Conservation (phyloP, 352 stramenopile genomes). For the Pythium biforme region DNA sequence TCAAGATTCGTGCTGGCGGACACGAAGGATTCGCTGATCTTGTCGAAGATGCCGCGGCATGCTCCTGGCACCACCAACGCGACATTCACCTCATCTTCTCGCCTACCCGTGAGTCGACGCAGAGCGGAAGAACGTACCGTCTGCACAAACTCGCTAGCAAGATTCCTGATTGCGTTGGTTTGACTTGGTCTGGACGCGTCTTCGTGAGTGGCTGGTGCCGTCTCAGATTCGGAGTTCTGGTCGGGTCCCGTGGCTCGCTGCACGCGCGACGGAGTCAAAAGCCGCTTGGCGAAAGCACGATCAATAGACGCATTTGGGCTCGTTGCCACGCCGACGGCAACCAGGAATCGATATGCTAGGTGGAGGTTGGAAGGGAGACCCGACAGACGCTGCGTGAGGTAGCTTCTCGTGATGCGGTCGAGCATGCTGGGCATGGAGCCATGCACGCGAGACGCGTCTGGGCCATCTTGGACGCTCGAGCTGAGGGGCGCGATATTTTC, state of each 20-base stretch:
- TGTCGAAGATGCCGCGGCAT: background rate
- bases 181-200: background rate
- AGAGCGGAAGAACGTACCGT: background rate
- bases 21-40: background rate
- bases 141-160: background rate
- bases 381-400: background rate
- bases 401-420: slow-evolving; percentile 1
- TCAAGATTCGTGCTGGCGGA: background rate
- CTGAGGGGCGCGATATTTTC: background rate
- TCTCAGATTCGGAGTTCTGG: background rate
- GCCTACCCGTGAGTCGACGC: background rate
- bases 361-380: slow-evolving; percentile 1
- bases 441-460: background rate
- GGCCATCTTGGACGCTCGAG: background rate
- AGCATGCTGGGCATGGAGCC: slow-evolving; percentile 1
- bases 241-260: background rate
- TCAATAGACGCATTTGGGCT: background rate
- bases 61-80: background rate
- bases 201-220: too few relatives aligned
- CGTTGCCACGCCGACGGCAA: background rate
- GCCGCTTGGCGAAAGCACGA: background rate
- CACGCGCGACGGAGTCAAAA: background rate
- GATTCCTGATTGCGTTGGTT: background rate
- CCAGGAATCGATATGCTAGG: slow-evolving; percentile 1
- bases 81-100: background rate